Base-by-base conservation (phyloP, 2,329 filamentous ascomycete species). In the Aspergillus transmontanensis region DNA sequence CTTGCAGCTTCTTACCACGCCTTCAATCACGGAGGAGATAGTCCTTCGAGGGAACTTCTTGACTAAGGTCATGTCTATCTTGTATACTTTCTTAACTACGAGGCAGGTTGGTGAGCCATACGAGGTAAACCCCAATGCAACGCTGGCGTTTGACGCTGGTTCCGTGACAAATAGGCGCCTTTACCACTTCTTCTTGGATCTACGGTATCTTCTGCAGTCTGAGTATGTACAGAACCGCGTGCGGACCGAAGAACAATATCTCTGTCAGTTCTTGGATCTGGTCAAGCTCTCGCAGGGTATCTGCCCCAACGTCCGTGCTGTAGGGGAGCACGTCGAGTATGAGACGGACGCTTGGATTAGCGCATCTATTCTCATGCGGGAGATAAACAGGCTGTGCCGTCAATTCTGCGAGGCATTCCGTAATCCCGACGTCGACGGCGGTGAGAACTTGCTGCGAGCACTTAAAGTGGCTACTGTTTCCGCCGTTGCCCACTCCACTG, bases 311-410 rank as follows among this genome's bases (percentile, higher is more conserved):
- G 85, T 94, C 53, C 87, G 96, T 65, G 95, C 94, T 2, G 87
- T 97, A 26, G 93, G 94, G 19, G 95, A 98, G 73, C 95, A 99
- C 76, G 92, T 99, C 36, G 96, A 99, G 77, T 99, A 98, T 74
- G 95, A 99, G 78, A 96, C 94, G 2, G 96, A 99, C 79, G 91
- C 93, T 23, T 99, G 95, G 95, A 98, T 99, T 59, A 96, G 92
- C 62, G 94, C 95, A 4, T 97, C 94, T 7, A 85, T 98, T 57
- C 91, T 99, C 62, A 97, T 95, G 57, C 87, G 94, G 57, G 94
- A 99, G 76, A 94, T 99, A 76, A 98, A 98, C 75, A 89, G 92
- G 59, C 86, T 98, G 43, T 97, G 94, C 73, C 86, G 94, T 66
- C 91, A 95, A 71, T 90, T 98, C 62, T 89, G 93, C 0, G 92